Evolutionary conservation across 345 rosid species (phyloP), one percentile per base, ranked within the genome.

Genomic region (Acer yangbiense): DNA sequence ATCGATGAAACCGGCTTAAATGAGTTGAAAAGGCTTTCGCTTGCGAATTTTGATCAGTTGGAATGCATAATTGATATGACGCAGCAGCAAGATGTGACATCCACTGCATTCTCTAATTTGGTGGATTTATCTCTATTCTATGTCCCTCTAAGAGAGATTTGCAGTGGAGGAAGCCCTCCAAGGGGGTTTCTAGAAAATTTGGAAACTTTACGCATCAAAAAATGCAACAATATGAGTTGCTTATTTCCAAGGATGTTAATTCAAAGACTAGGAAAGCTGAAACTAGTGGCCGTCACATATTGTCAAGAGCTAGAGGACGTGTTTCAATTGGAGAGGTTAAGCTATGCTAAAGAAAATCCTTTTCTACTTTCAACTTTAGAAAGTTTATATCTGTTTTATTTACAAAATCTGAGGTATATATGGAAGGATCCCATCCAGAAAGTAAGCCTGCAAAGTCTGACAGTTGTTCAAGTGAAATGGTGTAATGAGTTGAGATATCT

Each of bases 51-150:
- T 14, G 7, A 9, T 3, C 61, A 55, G 9, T 58, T 79, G 74
- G 62, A 57, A 44, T 73, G 64, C 69, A 55, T 79, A 1, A 14
- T 73, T 27, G 76, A 69, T 46, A 18, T 69, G 2, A 6, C 70
- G 18, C 63, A 50, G 16, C 21, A 32, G 17, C 50, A 66, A 43
- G 46, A 43, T 3, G 48, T 74, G 67, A 62, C 73, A 14, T 4
- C 25, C 21, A 68, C 48, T 18, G 82, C 69, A 13, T 74, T 74
- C 29, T 79, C 78, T 23, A 68, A 62, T 48, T 73, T 79, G 62
- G 17, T 46, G 61, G 16, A 64, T 8, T 63, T 74, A 32, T 25
- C 18, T 60, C 62, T 73, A 32, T 0, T 9, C 0, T 8, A 44
- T 3, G 7, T 10, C 13, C 2, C 7, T 27, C 41, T 79, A 18